phyloP scores from a whole-genome alignment of 768 basidiomycete genomes.

The Arthromyces matolae region DNA sequence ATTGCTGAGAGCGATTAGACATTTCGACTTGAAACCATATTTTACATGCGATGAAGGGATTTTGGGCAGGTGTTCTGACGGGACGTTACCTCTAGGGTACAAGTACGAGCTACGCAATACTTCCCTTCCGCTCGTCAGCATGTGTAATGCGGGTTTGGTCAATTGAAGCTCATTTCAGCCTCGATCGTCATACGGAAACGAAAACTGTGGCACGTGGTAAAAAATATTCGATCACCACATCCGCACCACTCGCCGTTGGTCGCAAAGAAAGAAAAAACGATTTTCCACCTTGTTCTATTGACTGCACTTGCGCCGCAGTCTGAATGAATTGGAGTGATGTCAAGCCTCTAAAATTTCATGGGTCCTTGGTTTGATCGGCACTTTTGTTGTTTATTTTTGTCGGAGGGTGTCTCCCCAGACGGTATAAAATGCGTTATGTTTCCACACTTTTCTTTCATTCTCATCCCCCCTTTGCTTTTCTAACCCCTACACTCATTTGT shows the following conservation, averaged over 20 bases:
- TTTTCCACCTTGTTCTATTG: no score
- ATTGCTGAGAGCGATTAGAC: constrained; percentile 71
- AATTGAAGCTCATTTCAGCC: constrained; percentile 16
- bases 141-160: constrained; percentile 15
- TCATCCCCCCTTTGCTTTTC: neutral
- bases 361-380: no score
- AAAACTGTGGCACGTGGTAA: no score
- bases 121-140: constrained; percentile 1
- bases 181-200: constrained; percentile 8
- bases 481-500: neutral
- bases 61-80: constrained; percentile 1
- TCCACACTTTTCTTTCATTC: neutral
- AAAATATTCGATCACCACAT: no score
- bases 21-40: no score
- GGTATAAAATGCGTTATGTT: constrained; percentile 3
- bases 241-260: no score
- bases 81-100: constrained; percentile 5
- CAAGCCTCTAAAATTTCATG: no score
- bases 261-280: no score
- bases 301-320: no score
- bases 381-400: no score
- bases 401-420: no score
- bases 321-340: no score
- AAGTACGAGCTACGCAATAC: constrained; percentile 2
- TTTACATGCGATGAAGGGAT: constrained; percentile 7